phyloP scores from a whole-genome alignment of 352 stramenopile genomes.

The Pythium apleroticum region DNA sequence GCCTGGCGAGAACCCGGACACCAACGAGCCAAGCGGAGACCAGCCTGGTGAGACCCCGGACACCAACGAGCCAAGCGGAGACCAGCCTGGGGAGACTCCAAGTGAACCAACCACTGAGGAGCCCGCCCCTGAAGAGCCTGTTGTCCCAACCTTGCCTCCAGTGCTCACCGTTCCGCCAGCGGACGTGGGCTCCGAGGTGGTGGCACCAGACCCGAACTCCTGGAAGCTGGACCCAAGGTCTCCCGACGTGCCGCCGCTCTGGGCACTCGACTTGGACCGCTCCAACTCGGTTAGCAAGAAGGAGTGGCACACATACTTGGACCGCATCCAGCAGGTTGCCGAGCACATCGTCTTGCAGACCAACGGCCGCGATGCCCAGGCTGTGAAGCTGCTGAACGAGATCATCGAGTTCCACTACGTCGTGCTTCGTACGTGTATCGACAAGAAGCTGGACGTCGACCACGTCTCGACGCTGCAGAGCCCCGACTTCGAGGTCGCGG shows the following conservation, averaged over 20 bases:
- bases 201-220: background rate
- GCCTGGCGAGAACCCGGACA: no score
- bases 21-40: no score
- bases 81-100: background rate
- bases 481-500: background rate
- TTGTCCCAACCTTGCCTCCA: background rate
- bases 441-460: background rate
- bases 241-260: conserved; percentile 7
- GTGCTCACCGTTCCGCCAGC: background rate
- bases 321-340: conserved; percentile 1
- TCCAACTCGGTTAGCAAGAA: background rate
- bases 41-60: background rate
- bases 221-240: conserved; percentile 6
- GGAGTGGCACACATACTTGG: conserved; percentile 14
- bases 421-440: conserved; percentile 5
- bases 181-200: background rate
- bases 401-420: conserved; percentile 20
- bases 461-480: background rate
- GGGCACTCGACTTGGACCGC: conserved; percentile 12
- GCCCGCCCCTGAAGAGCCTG: background rate
- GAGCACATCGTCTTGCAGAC: background rate
- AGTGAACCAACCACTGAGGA: background rate
- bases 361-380: background rate
- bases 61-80: no score
- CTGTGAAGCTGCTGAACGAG: background rate